phyloP scores from a whole-genome alignment of 306 rosid species.

The Benincasa hispida region DNA sequence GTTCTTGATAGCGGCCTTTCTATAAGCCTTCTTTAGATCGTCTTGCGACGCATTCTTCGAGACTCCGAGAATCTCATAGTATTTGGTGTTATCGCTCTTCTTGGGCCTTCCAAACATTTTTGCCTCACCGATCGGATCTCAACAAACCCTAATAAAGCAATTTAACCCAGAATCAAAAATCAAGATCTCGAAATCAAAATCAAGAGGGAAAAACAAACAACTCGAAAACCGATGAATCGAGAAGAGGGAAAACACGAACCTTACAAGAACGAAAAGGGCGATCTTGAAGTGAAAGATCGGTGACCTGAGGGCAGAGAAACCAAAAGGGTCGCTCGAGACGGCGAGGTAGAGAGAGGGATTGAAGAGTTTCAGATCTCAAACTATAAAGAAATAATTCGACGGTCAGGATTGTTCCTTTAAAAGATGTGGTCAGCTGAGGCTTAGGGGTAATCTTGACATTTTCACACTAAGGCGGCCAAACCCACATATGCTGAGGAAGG shows the following conservation, averaged over 20 bases:
- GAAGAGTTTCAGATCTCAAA: background rate
- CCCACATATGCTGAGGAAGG: background rate
- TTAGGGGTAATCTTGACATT: background rate
- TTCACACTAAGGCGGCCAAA: background rate
- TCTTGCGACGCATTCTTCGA: slow-evolving; percentile 41
- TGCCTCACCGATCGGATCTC: slow-evolving; percentile 11
- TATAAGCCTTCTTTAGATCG: slow-evolving; percentile 48
- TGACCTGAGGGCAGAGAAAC: background rate
- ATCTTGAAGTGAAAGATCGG: slow-evolving; percentile 1
- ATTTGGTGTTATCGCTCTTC: slow-evolving; percentile 44
- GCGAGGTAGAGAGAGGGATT: slow-evolving; percentile 3
- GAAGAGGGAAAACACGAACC: background rate
- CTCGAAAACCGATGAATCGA: background rate
- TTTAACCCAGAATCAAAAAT: background rate
- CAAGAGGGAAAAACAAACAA: background rate
- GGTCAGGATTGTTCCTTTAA: slow-evolving; percentile 4
- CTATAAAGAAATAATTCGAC: background rate
- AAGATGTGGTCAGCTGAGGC: background rate
- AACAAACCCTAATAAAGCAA: background rate
- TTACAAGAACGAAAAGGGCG: background rate
- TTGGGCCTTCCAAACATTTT: slow-evolving; percentile 43
- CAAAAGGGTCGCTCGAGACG: background rate
- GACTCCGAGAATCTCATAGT: slow-evolving; percentile 42
- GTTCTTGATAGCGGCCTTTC: slow-evolving; percentile 46
- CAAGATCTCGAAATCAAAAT: slow-evolving; percentile 3